Conservation (phyloP, 2,329 filamentous ascomycete species). For the Trichoderma endophyticum region DNA sequence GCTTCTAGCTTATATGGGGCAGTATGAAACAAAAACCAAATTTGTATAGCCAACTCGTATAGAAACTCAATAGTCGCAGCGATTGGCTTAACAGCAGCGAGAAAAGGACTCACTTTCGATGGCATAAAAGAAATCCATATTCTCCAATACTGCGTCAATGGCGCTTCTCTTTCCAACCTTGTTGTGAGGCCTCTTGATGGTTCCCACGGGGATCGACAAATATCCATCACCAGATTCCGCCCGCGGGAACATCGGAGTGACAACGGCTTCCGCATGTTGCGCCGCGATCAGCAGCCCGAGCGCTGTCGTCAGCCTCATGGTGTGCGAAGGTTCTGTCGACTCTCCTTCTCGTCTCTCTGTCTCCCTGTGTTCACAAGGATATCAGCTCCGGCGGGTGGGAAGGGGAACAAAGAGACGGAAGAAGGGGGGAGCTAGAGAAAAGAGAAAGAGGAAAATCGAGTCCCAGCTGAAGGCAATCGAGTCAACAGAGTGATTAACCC, state of each 20-base stretch:
- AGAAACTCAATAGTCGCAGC: fast-evolving
- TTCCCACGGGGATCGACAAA: slow-evolving; percentile 36
- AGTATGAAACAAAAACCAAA: neutral
- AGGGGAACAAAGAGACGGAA: neutral
- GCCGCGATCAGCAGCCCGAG: slow-evolving; percentile 20
- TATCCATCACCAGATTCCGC: slow-evolving; percentile 36
- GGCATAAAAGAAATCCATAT: slow-evolving; percentile 39
- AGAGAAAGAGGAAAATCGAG: neutral
- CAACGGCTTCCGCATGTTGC: slow-evolving; percentile 8
- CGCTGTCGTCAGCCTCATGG: slow-evolving; percentile 21
- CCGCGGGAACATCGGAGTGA: slow-evolving; percentile 26
- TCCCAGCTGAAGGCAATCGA: neutral
- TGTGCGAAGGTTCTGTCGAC: neutral
- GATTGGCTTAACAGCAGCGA: neutral
- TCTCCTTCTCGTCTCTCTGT: neutral
- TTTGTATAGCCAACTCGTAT: neutral
- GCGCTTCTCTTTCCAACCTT: slow-evolving; percentile 27
- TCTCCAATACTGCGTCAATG: slow-evolving; percentile 33
- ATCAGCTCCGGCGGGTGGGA: neutral
- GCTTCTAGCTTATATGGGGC: neutral
- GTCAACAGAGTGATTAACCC: neutral
- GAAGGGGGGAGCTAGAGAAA: neutral
- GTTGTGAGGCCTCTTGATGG: slow-evolving; percentile 28
- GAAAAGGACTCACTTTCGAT: slow-evolving; percentile 31
- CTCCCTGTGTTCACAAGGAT: neutral